These are phyloP conservation scores for Gloeopeniophorella convolvens DNA, from an alignment of 768 basidiomycete genomes.

Conservation along the genomic window DNA sequence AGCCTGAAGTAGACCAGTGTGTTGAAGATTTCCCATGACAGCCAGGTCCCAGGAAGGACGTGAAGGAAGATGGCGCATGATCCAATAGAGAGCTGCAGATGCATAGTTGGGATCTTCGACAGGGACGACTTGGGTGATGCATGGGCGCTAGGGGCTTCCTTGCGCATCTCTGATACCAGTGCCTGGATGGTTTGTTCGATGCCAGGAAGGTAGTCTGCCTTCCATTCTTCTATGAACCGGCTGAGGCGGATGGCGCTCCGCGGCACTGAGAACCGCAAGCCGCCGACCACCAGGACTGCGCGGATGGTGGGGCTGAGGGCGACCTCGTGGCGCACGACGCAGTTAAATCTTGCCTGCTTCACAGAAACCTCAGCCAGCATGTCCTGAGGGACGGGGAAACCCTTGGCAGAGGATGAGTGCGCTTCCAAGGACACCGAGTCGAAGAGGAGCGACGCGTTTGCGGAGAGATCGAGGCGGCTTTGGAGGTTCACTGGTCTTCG, in stretches of 20 bases:
- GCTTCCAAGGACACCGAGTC: slow-evolving; percentile 52
- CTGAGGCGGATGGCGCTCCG: slow-evolving; percentile 77
- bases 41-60: slow-evolving; percentile 85
- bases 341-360: slow-evolving; percentile 39
- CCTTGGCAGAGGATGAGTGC: slow-evolving; percentile 40
- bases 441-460: slow-evolving; percentile 44
- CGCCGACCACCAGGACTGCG: slow-evolving; percentile 38
- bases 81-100: slow-evolving; percentile 46
- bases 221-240: slow-evolving; percentile 78
- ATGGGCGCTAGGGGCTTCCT: slow-evolving; percentile 20
- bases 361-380: slow-evolving; percentile 57
- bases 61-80: slow-evolving; percentile 60
- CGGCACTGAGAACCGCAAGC: slow-evolving; percentile 55
- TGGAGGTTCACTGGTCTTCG: slow-evolving; percentile 26
- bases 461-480: slow-evolving; percentile 32
- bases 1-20: slow-evolving; percentile 39
- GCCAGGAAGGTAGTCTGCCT: slow-evolving; percentile 68
- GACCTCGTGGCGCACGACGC: slow-evolving; percentile 41
- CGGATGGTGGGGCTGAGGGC: slow-evolving; percentile 35
- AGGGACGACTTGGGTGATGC: slow-evolving; percentile 1
- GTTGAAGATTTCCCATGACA: slow-evolving; percentile 63
- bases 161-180: slow-evolving; percentile 60
- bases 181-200: slow-evolving; percentile 62
- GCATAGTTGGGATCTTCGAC: slow-evolving; percentile 27
- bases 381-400: slow-evolving; percentile 40